Conservation (phyloP, 1,284 basidiomycete genomes). For the Papiliotrema flavescens region DNA sequence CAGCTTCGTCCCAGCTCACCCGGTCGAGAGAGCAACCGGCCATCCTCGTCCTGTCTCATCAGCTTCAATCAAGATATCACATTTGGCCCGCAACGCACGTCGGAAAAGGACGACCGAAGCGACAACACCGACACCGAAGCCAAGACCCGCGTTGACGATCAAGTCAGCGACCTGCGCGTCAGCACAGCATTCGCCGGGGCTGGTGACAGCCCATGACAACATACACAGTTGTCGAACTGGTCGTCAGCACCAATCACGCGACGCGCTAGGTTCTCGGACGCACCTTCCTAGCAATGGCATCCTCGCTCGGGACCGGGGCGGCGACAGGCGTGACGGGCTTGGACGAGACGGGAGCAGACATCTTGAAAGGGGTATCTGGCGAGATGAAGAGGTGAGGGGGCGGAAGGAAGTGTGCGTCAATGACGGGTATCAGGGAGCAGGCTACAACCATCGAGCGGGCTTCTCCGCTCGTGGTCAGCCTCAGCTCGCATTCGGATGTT, state of each 20-base stretch:
- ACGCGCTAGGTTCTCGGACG: slow-evolving; percentile 17
- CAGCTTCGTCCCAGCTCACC: too few species aligned
- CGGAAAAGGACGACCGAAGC: slow-evolving; percentile 92
- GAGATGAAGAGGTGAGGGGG: background rate
- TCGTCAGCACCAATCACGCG: slow-evolving; percentile 1
- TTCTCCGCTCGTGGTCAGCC: too few species aligned
- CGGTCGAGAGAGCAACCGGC: slow-evolving; percentile 90
- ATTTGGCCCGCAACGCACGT: slow-evolving; percentile 59
- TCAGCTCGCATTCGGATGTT: background rate
- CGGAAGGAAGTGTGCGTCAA: background rate
- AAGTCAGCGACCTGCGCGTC: slow-evolving; percentile 50
- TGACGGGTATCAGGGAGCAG: background rate
- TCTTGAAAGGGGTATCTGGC: slow-evolving; percentile 3
- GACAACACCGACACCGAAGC: slow-evolving; percentile 90
- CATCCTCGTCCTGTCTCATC: slow-evolving; percentile 76
- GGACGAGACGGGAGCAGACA: slow-evolving; percentile 21
- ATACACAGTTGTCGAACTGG: slow-evolving; percentile 88
- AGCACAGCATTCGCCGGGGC: background rate
- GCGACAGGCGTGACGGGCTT: slow-evolving; percentile 33
- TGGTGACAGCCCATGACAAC: slow-evolving; percentile 54
- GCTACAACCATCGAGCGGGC: too few species aligned
- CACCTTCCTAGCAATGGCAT: slow-evolving; percentile 80
- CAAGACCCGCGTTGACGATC: slow-evolving; percentile 72
- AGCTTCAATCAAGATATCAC: background rate
- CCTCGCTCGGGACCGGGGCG: slow-evolving; percentile 73